These are phyloP conservation scores for Epicoccum sorghinum DNA, from an alignment of 2,329 filamentous ascomycete genomes.

Conservation along the genomic window DNA sequence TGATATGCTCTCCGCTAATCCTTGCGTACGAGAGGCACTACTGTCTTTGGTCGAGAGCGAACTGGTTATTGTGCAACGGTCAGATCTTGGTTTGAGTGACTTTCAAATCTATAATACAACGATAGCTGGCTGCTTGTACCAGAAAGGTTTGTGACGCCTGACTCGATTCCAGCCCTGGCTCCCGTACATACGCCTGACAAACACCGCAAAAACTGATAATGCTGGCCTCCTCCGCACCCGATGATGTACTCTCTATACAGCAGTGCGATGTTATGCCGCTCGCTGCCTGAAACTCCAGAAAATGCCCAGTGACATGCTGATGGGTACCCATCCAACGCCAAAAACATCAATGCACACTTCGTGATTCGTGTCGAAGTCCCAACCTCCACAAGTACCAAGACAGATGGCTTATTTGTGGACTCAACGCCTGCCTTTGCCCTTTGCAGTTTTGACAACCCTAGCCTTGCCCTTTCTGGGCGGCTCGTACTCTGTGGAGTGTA, in stretches of 20 bases:
- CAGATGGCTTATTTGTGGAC: background rate
- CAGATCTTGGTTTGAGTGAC: too few species aligned
- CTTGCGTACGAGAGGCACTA: too few species aligned
- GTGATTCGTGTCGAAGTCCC: constrained; percentile 23
- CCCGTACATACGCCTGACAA: background rate
- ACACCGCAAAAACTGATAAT: background rate
- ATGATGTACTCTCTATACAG: constrained; percentile 3
- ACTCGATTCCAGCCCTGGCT: too few species aligned
- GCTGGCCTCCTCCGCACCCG: background rate
- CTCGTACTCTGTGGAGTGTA: constrained; percentile 62
- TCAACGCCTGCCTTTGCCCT: constrained; percentile 37
- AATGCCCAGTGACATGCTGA: constrained; percentile 22
- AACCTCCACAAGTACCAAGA: background rate
- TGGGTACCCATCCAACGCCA: constrained; percentile 32
- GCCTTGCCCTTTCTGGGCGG: constrained; percentile 56
- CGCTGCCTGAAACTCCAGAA: constrained; percentile 23
- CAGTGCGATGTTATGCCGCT: background rate
- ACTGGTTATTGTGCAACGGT: too few species aligned
- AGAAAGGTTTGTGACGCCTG: too few species aligned
- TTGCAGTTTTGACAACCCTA: constrained; percentile 37
- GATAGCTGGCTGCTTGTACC: too few species aligned
- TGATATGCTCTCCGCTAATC: too few species aligned
- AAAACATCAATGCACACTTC: constrained; percentile 27
- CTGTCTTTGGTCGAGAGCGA: too few species aligned
- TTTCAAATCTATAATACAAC: too few species aligned